phyloP scores from a whole-genome alignment of 1,284 basidiomycete genomes.

The Malassezia furfur region DNA sequence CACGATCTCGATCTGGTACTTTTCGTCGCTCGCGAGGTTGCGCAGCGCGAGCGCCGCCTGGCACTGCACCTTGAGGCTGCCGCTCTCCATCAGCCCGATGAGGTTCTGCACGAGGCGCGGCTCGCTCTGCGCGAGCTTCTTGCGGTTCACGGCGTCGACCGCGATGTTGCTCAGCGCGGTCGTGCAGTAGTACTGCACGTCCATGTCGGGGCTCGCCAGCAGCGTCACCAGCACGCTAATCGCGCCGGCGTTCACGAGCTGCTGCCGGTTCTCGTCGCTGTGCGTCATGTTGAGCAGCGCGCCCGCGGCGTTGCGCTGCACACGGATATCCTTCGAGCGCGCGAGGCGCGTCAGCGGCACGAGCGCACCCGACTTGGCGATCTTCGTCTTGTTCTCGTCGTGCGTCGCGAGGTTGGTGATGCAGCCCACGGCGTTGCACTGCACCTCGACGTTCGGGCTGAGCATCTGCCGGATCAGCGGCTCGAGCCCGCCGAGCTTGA shows the following conservation, averaged over 20 bases:
- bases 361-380: slow-evolving; percentile 94
- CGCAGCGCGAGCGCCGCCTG: slow-evolving; percentile 92
- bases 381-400: slow-evolving; percentile 99
- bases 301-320: slow-evolving; percentile 95
- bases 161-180: slow-evolving; percentile 98
- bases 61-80: slow-evolving; percentile 96
- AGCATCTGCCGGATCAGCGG: slow-evolving; percentile 98
- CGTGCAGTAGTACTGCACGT: slow-evolving; percentile 99
- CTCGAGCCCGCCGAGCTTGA: slow-evolving; percentile 93
- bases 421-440: slow-evolving; percentile 99
- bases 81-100: slow-evolving; percentile 92
- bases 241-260: slow-evolving; percentile 94
- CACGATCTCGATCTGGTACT: slow-evolving; percentile 98
- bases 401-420: slow-evolving; percentile 98
- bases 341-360: slow-evolving; percentile 92
- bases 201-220: slow-evolving; percentile 91
- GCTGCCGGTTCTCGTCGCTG: slow-evolving; percentile 88
- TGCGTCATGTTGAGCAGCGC: slow-evolving; percentile 99
- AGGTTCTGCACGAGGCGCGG: slow-evolving; percentile 90
- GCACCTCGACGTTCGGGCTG: slow-evolving; percentile 96
- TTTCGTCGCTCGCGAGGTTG: slow-evolving; percentile 96
- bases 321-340: slow-evolving; percentile 96
- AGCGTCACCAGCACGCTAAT: slow-evolving; percentile 94
- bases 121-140: slow-evolving; percentile 88
- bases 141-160: slow-evolving; percentile 60